A percentile compares a stretch with the other conserved stretches of the same genome.
Evolutionary conservation across 306 rosid genomes (phyloP).

Genomic region (Ormosia semicastrata): DNA sequence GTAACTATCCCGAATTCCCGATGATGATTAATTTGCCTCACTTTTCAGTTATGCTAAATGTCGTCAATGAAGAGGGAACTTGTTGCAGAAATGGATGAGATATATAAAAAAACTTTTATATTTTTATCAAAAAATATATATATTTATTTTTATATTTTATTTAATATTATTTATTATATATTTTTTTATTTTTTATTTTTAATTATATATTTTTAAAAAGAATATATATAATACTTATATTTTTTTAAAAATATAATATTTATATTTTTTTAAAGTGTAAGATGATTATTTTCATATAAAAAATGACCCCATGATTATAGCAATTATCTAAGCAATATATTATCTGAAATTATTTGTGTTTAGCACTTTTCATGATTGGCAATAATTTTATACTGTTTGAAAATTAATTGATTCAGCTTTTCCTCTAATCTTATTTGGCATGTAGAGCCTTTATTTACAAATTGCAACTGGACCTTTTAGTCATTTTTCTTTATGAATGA

Average conservation of each 20-base stretch:
- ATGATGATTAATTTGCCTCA: slow-evolving; percentile 9
- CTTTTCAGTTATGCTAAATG: slow-evolving; percentile 13
- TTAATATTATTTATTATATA: too few species aligned
- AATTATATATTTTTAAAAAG: too few species aligned
- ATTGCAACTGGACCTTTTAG: not conserved
- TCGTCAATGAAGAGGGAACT: not conserved
- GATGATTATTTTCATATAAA: too few species aligned
- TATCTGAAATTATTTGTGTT: not conserved
- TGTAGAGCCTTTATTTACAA: not conserved
- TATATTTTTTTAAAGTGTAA: too few species aligned
- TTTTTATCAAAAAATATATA: too few species aligned
- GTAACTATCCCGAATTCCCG: not conserved
- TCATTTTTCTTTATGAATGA: not conserved
- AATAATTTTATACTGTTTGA: not conserved
- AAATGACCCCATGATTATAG: slow-evolving; percentile 21
- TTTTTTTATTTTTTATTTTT: too few species aligned
- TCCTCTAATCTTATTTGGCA: not conserved
- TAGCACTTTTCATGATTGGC: slow-evolving; percentile 8
- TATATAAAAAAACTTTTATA: slow-evolving; percentile 4
- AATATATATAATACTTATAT: too few species aligned
- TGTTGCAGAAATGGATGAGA: not conserved
- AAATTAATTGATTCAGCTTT: slow-evolving; percentile 6
- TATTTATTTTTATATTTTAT: too few species aligned
- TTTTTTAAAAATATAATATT: too few species aligned
- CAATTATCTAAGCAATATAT: not conserved